Conservation (phyloP, 2,329 filamentous ascomycete species). For the Colletotrichum orchidophilum region DNA sequence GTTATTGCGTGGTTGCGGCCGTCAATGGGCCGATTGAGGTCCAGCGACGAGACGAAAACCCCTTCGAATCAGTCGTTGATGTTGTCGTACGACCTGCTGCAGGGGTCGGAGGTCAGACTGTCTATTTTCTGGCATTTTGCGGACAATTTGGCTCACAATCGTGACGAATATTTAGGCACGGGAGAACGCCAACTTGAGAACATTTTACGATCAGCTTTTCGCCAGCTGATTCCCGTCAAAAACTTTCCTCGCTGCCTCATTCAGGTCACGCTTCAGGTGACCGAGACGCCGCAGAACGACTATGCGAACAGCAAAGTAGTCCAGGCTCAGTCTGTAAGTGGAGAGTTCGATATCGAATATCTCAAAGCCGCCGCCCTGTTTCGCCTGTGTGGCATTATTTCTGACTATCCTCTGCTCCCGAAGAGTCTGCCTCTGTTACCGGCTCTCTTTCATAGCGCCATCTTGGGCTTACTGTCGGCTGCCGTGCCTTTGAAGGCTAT, state of each 20-base stretch:
- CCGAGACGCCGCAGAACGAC: constrained; percentile 73
- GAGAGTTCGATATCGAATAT: neutral
- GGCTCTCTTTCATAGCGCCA: constrained; percentile 80
- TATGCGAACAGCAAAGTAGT: constrained; percentile 68
- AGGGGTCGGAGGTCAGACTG: constrained; percentile 78
- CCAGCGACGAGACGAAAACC: constrained; percentile 85
- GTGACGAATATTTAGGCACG: constrained; percentile 61
- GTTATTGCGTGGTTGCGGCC: constrained; percentile 83
- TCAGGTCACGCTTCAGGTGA: constrained; percentile 83
- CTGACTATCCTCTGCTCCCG: constrained; percentile 34
- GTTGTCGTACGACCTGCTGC: constrained; percentile 88
- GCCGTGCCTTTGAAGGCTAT: constrained; percentile 82
- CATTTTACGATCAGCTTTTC: constrained; percentile 75
- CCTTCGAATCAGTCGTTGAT: constrained; percentile 90
- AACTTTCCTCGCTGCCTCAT: constrained; percentile 81
- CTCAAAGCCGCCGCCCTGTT: neutral
- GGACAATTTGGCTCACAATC: constrained; percentile 30
- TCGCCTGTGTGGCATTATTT: constrained; percentile 4
- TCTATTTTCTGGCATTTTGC: constrained; percentile 2
- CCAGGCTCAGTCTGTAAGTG: constrained; percentile 68
- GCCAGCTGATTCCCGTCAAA: constrained; percentile 78
- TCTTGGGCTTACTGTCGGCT: constrained; percentile 82
- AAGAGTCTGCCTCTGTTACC: constrained; percentile 85
- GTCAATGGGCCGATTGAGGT: constrained; percentile 96
- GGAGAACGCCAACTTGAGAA: constrained; percentile 85